Conservation (phyloP, 176 grass and related monocot species). For the Carex myosuroides region DNA sequence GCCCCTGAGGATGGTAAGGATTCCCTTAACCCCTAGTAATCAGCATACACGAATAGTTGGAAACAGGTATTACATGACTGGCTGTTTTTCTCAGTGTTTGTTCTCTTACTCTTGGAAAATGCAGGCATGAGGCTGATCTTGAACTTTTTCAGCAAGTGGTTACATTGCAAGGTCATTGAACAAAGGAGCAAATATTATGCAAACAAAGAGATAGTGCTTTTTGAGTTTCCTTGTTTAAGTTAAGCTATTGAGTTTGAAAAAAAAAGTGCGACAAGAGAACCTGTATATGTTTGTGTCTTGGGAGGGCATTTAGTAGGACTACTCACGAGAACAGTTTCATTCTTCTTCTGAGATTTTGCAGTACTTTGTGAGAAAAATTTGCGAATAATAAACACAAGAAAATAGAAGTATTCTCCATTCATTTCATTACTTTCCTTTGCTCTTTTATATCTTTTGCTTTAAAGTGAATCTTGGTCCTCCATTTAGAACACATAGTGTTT, state of each 20-base stretch:
- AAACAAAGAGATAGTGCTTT: background rate
- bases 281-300: background rate
- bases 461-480: background rate
- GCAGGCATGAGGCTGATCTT: conserved; percentile 37
- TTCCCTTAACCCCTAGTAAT: background rate
- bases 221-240: background rate
- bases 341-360: conserved; percentile 4
- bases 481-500: background rate
- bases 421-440: background rate
- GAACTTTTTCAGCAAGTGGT: conserved; percentile 13
- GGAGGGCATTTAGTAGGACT: background rate
- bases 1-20: background rate
- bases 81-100: conserved; percentile 9
- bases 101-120: conserved; percentile 45
- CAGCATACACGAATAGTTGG: background rate
- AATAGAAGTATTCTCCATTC: background rate
- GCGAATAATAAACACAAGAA: background rate
- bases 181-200: background rate
- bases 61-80: conserved; percentile 28
- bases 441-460: background rate
- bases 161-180: background rate
- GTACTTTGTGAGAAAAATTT: background rate
- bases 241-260: background rate
- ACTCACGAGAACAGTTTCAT: conserved; percentile 6
- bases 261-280: background rate